These are phyloP conservation scores for Polyporus tsugae DNA, from an alignment of 1,284 basidiomycete genomes.

Conservation along the genomic window DNA sequence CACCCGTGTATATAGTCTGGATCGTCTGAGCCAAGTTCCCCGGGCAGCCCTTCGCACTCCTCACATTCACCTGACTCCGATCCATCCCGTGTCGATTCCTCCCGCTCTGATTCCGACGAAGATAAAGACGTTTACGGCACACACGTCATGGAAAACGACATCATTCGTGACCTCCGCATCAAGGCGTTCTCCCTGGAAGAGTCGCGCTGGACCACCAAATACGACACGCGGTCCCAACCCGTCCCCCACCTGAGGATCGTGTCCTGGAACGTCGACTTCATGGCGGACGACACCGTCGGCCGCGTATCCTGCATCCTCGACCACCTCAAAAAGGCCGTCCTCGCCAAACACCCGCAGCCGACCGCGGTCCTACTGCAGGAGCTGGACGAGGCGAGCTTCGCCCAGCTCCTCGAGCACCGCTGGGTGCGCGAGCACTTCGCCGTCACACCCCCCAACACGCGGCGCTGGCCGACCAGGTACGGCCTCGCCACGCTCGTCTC, in stretches of 20 bases:
- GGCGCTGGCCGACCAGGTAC: slow-evolving; percentile 63
- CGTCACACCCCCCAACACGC: slow-evolving; percentile 58
- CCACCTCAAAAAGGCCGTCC: slow-evolving; percentile 59
- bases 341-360: slow-evolving; percentile 57
- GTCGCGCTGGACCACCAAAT: slow-evolving; percentile 23
- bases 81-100: slow-evolving; percentile 3
- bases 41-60: slow-evolving; percentile 7
- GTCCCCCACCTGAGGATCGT: slow-evolving; percentile 57
- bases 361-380: slow-evolving; percentile 75
- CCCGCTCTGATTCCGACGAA: slow-evolving; percentile 12
- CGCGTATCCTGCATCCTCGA: slow-evolving; percentile 59
- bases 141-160: slow-evolving; percentile 10
- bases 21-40: background rate
- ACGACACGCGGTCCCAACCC: slow-evolving; percentile 36
- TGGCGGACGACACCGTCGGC: slow-evolving; percentile 43
- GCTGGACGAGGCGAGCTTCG: slow-evolving; percentile 54
- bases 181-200: slow-evolving; percentile 22
- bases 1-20: slow-evolving; percentile 19
- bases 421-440: slow-evolving; percentile 71
- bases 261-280: slow-evolving; percentile 75
- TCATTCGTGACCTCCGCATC: slow-evolving; percentile 7
- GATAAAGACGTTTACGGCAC: background rate
- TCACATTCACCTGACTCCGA: background rate
- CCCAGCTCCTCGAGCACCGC: slow-evolving; percentile 54
- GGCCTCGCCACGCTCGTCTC: slow-evolving; percentile 74